Evolutionary conservation across 768 basidiomycete species (phyloP).

Genomic region (Crassisporium funariophilum): DNA sequence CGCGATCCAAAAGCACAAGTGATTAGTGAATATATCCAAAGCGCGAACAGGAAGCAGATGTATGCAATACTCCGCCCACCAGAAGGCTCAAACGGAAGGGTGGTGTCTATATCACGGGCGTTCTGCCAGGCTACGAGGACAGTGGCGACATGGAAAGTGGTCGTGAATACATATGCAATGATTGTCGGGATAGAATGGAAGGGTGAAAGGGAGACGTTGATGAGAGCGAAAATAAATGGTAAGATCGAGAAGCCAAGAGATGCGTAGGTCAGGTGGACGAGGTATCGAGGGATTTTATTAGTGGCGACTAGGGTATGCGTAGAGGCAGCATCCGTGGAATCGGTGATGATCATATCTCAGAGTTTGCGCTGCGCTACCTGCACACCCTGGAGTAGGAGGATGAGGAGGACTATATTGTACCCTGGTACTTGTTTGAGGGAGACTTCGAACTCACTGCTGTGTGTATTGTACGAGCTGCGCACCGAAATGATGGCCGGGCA

Average conservation of each 20-base stretch:
- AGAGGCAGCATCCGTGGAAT: constrained; percentile 12
- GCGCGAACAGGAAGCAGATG: background rate
- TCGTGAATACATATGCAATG: constrained; percentile 13
- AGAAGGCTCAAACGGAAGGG: constrained; percentile 10
- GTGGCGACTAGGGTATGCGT: constrained; percentile 10
- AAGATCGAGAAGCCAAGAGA: constrained; percentile 12
- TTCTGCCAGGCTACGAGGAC: constrained; percentile 16
- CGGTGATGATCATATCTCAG: constrained; percentile 16
- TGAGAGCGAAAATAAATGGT: constrained; percentile 13
- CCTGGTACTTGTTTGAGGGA: too few species aligned
- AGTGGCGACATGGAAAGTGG: constrained; percentile 16
- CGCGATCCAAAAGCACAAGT: constrained; percentile 6
- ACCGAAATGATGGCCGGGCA: too few species aligned
- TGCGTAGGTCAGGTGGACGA: constrained; percentile 11
- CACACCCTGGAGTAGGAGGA: too few species aligned
- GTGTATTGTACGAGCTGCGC: too few species aligned
- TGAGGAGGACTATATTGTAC: too few species aligned
- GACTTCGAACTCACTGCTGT: too few species aligned
- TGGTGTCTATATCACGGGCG: constrained; percentile 11
- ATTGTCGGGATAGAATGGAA: constrained; percentile 13
- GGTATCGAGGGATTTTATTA: constrained; percentile 11
- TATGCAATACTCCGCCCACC: constrained; percentile 10
- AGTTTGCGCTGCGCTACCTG: too few species aligned
- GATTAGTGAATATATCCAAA: constrained; percentile 11
- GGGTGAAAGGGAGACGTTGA: constrained; percentile 10